Percentiles rank a stretch among this genome's conserved stretches.
Evolutionary conservation across 805 yeast species (phyloP).

Genomic region (Metschnikowia matae): DNA sequence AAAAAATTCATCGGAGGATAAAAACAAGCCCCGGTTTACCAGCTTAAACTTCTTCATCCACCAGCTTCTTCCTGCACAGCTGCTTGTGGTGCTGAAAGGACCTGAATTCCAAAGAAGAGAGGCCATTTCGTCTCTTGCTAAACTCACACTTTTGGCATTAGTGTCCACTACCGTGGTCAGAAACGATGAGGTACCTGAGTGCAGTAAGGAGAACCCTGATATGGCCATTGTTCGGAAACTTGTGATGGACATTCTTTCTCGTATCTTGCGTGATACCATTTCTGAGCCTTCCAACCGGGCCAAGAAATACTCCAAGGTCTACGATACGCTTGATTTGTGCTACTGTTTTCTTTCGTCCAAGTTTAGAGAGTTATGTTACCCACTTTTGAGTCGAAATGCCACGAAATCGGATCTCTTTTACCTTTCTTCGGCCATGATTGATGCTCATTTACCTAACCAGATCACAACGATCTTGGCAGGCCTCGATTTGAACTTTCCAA

Average conservation of each 20-base stretch:
- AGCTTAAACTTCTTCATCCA: conserved; percentile 74
- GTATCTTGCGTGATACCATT: conserved; percentile 53
- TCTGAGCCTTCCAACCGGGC: conserved; percentile 32
- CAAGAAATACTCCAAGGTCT: conserved; percentile 51
- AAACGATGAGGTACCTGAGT: conserved; percentile 42
- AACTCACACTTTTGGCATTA: conserved; percentile 57
- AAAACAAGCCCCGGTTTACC: conserved; percentile 67
- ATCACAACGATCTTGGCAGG: conserved; percentile 59
- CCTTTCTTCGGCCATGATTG: conserved; percentile 63
- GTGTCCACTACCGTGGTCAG: conserved; percentile 54
- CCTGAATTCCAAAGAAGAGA: conserved; percentile 46
- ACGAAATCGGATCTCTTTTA: conserved; percentile 59
- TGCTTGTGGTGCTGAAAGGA: conserved; percentile 33
- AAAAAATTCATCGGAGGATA: conserved; percentile 36
- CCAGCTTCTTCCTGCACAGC: conserved; percentile 61
- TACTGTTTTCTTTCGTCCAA: conserved; percentile 42
- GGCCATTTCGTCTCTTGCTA: conserved; percentile 59
- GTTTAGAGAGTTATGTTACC: conserved; percentile 38
- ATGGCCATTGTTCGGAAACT: conserved; percentile 70
- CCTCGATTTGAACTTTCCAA: conserved; percentile 72
- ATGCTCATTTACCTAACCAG: conserved; percentile 55
- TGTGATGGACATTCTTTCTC: conserved; percentile 63
- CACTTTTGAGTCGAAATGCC: conserved; percentile 43
- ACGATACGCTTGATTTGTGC: conserved; percentile 49
- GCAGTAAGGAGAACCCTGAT: conserved; percentile 59